Conservation (phyloP, 305 asterid genomes). For the Fraxinus dipetala region DNA sequence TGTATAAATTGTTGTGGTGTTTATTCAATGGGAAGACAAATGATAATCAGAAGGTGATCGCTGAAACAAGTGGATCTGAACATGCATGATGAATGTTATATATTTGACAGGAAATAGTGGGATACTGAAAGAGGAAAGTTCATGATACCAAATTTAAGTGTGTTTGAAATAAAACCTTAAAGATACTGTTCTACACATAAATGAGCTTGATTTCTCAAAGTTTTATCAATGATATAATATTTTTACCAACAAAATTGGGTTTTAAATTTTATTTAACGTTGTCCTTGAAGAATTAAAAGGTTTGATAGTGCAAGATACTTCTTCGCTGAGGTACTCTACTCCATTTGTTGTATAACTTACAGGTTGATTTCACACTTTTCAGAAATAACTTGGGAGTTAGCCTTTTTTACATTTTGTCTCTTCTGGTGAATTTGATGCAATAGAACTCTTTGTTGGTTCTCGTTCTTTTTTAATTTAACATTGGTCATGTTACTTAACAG, state of each 20-base stretch:
- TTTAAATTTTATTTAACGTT: neutral
- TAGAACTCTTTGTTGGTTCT: neutral
- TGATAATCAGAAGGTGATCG: neutral
- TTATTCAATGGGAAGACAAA: neutral
- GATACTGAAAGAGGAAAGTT: neutral
- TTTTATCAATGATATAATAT: neutral
- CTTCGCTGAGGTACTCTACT: neutral
- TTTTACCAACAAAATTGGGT: neutral
- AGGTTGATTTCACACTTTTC: neutral
- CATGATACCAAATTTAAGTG: neutral
- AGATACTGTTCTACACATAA: neutral
- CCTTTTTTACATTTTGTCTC: neutral
- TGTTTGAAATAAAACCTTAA: neutral
- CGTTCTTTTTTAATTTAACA: neutral
- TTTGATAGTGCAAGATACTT: neutral
- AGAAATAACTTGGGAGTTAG: neutral
- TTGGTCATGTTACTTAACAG: neutral
- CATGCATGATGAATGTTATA: neutral
- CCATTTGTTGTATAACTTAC: neutral
- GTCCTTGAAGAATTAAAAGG: neutral
- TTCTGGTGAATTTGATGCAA: constrained; percentile 11
- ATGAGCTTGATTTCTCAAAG: neutral
- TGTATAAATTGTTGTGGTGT: neutral
- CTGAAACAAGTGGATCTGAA: neutral
- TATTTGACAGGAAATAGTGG: neutral